phyloP scores from a whole-genome alignment of 2,329 filamentous ascomycete genomes.

The Berkeleyomyces rouxiae region DNA sequence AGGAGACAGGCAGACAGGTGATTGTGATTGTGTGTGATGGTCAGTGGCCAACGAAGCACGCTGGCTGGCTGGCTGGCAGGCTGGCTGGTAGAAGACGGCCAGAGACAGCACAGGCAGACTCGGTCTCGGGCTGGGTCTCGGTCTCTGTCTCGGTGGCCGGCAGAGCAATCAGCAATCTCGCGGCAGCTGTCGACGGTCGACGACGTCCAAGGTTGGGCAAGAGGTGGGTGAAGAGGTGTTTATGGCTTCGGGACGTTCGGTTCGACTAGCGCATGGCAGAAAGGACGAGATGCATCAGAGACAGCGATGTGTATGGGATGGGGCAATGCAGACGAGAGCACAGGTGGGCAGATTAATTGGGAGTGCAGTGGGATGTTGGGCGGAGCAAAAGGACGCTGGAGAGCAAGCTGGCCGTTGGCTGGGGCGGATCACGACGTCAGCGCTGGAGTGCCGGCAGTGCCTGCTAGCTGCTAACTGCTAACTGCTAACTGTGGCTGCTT shows the following conservation, averaged over 20 bases:
- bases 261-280: neutral
- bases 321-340: neutral
- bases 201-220: too few species aligned
- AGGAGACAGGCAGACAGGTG: neutral
- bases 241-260: neutral
- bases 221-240: neutral
- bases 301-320: neutral
- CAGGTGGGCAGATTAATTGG: neutral
- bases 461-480: neutral
- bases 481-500: too few species aligned
- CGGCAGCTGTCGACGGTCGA: neutral
- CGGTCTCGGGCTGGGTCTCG: too few species aligned
- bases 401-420: neutral
- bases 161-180: slow-evolving; percentile 15
- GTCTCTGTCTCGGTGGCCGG: neutral
- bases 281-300: neutral
- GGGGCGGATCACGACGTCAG: slow-evolving; percentile 7
- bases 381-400: neutral
- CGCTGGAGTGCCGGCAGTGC: neutral
- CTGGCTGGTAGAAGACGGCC: neutral
- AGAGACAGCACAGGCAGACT: neutral
- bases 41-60: neutral
- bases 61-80: neutral
- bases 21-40: neutral
- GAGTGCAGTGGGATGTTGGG: neutral